Conservation (phyloP, 495 filamentous ascomycete genomes). For the Hypoxylon rickii region DNA sequence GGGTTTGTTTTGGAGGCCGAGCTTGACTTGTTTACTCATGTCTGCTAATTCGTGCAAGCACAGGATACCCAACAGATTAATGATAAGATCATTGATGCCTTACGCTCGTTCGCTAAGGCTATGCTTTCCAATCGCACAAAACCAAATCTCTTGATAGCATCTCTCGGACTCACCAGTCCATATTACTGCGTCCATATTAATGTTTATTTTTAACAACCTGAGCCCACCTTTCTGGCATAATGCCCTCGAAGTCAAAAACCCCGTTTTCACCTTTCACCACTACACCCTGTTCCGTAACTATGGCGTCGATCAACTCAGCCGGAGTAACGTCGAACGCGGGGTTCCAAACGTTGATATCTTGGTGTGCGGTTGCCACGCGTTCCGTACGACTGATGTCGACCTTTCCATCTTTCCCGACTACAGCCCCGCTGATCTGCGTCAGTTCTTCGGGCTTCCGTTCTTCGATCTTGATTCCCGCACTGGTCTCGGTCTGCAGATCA, state of each 20-base stretch:
- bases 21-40: constrained; percentile 9
- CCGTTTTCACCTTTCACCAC: constrained; percentile 76
- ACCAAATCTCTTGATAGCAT: too few species aligned
- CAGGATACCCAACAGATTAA: constrained; percentile 25
- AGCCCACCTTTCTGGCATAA: constrained; percentile 58
- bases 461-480: constrained; percentile 83
- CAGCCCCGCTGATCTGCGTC: constrained; percentile 75
- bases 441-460: constrained; percentile 79
- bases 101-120: not conserved
- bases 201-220: constrained; percentile 28
- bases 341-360: constrained; percentile 87
- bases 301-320: constrained; percentile 81
- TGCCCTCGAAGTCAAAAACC: constrained; percentile 67
- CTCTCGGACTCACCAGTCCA: too few species aligned
- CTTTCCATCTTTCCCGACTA: constrained; percentile 54
- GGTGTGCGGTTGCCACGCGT: constrained; percentile 78
- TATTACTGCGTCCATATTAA: too few species aligned
- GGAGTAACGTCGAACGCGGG: constrained; percentile 96
- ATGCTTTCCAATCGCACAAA: constrained; percentile 1
- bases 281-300: constrained; percentile 91
- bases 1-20: constrained; percentile 12
- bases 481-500: constrained; percentile 77
- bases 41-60: constrained; percentile 23
- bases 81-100: constrained; percentile 1
- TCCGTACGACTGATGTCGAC: constrained; percentile 60